A percentile compares a stretch with the other conserved stretches of the same genome.
Evolutionary conservation across 192 early-diverging fungal genomes (phyloP).

Genomic region (Spinellus fusiger): DNA sequence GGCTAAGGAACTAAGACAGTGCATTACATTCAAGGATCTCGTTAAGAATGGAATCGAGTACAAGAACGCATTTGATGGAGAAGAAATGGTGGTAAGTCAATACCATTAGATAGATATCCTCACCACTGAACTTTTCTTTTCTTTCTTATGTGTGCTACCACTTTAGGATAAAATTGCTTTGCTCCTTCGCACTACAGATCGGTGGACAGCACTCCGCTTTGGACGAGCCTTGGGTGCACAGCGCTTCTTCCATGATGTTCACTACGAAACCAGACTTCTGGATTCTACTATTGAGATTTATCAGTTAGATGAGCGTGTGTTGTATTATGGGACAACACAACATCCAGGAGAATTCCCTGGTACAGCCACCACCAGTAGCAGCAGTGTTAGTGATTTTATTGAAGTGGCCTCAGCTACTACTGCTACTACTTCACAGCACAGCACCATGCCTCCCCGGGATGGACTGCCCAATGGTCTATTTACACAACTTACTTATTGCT

Average conservation of each 20-base stretch:
- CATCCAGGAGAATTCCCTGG: background rate
- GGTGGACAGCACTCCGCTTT: conserved; percentile 79
- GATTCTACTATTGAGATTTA: conserved; percentile 81
- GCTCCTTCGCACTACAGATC: conserved; percentile 77
- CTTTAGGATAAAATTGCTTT: conserved; percentile 55
- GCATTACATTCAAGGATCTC: conserved; percentile 54
- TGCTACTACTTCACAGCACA: conserved; percentile 11
- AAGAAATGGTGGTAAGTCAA: conserved; percentile 75
- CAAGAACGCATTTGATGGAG: conserved; percentile 77
- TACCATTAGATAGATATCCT: background rate
- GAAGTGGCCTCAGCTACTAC: conserved; percentile 3
- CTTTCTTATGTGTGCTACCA: background rate
- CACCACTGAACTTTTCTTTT: background rate
- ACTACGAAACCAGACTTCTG: conserved; percentile 74
- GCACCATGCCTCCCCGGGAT: background rate
- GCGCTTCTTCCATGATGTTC: conserved; percentile 88
- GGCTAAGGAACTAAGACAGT: conserved; percentile 57
- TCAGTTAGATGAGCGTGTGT: conserved; percentile 43
- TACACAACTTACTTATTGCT: conserved; percentile 86
- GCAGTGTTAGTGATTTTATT: conserved; percentile 1
- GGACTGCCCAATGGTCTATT: conserved; percentile 76
- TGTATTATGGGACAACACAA: background rate
- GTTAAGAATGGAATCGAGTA: conserved; percentile 79
- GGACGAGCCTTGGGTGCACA: conserved; percentile 89
- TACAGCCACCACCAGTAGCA: background rate